phyloP scores from a whole-genome alignment of 371 early-diverging fungal genomes.

The Apophysomyces variabilis region DNA sequence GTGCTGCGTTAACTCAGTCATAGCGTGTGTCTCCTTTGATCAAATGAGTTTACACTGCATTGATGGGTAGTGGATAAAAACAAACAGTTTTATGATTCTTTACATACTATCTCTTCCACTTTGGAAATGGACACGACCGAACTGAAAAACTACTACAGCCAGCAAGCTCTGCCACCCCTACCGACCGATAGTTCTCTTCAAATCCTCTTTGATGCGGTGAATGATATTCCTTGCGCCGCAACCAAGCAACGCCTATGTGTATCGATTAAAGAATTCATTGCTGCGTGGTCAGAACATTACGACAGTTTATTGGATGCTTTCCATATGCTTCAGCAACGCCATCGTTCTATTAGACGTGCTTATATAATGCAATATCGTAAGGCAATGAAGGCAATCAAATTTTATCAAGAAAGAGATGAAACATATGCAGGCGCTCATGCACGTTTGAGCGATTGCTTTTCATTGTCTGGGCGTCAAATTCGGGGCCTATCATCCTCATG shows the following conservation, averaged over 20 bases:
- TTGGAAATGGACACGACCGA: neutral
- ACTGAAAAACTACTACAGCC: neutral
- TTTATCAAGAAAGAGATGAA: constrained; percentile 19
- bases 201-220: neutral
- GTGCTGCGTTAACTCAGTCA: neutral
- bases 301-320: neutral
- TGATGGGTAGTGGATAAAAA: neutral
- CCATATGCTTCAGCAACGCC: neutral
- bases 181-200: neutral
- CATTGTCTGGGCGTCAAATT: neutral
- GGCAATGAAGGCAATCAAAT: constrained; percentile 23
- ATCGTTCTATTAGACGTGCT: neutral
- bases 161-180: neutral
- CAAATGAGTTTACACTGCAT: neutral
- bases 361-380: constrained; percentile 17
- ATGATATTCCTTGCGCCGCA: neutral
- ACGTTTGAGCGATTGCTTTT: neutral
- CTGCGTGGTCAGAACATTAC: neutral
- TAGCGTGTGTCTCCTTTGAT: constrained; percentile 4
- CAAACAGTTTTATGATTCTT: neutral
- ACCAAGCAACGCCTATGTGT: neutral
- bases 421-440: neutral
- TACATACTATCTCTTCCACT: neutral
- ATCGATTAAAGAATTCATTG: neutral
- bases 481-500: neutral